Evolutionary conservation across 106 monocot genomes (phyloP).

Genomic region (Ottelia alismoides): DNA sequence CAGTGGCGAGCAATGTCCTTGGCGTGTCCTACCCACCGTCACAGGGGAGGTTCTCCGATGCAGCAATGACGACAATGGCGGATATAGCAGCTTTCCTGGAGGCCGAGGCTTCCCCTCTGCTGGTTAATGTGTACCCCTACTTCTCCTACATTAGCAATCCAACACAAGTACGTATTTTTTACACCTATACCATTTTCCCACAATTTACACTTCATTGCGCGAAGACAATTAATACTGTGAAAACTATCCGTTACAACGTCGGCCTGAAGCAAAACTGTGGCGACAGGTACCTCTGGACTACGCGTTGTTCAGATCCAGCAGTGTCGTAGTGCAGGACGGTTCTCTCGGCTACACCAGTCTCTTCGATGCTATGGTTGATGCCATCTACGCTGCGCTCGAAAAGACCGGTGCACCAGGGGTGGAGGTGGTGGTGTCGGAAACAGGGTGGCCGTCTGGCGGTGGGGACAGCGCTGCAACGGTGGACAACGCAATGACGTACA

Average conservation of each 20-base stretch:
- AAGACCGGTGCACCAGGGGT: slow-evolving; percentile 9
- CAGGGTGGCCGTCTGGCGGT: slow-evolving; percentile 51
- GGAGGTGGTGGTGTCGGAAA: slow-evolving; percentile 50
- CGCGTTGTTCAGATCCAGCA: slow-evolving; percentile 16
- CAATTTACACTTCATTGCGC: too few relatives aligned
- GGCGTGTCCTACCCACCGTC: slow-evolving; percentile 11
- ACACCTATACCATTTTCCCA: too few relatives aligned
- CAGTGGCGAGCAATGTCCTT: slow-evolving; percentile 10
- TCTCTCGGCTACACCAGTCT: slow-evolving; percentile 23
- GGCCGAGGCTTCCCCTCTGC: not conserved
- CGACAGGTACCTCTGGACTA: too few relatives aligned
- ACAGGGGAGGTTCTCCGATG: slow-evolving; percentile 1
- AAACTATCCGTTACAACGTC: too few relatives aligned
- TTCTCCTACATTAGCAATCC: slow-evolving; percentile 20
- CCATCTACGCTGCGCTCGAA: slow-evolving; percentile 40
- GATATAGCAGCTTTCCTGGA: slow-evolving; percentile 10
- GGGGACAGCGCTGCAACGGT: slow-evolving; percentile 13
- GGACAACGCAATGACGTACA: slow-evolving; percentile 25
- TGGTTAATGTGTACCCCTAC: slow-evolving; percentile 26
- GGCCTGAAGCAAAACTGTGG: too few relatives aligned
- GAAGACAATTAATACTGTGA: too few relatives aligned
- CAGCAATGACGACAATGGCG: not conserved
- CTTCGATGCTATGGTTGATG: slow-evolving; percentile 40
- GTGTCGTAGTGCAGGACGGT: slow-evolving; percentile 21
- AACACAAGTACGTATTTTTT: too few relatives aligned